Evolutionary conservation across 805 yeast genomes (phyloP).

Genomic region (Saturnispora hagleri): DNA sequence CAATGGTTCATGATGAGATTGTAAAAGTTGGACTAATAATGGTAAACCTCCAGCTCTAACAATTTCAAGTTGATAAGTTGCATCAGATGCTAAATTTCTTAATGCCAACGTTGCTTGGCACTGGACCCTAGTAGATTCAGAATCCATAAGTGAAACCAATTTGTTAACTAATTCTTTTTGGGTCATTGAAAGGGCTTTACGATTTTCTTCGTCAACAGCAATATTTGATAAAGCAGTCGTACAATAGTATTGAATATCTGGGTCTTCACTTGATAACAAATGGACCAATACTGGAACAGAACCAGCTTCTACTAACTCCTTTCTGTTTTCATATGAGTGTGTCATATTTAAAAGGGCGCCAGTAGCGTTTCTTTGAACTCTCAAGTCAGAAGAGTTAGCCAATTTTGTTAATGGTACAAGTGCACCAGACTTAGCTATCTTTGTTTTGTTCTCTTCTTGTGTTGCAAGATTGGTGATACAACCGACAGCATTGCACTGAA

Average conservation of each 20-base stretch:
- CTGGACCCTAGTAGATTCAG: slow-evolving; percentile 88
- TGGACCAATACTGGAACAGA: slow-evolving; percentile 95
- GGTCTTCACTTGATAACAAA: slow-evolving; percentile 73
- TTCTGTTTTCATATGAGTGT: slow-evolving; percentile 92
- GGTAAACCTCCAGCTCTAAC: slow-evolving; percentile 95
- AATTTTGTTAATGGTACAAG: slow-evolving; percentile 86
- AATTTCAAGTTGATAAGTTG: slow-evolving; percentile 90
- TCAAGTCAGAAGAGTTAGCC: slow-evolving; percentile 86
- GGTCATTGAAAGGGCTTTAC: slow-evolving; percentile 80
- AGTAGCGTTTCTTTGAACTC: slow-evolving; percentile 97
- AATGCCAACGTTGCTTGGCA: slow-evolving; percentile 97
- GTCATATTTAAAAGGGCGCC: slow-evolving; percentile 98
- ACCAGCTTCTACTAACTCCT: slow-evolving; percentile 93
- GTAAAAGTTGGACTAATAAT: slow-evolving; percentile 80
- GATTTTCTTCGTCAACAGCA: slow-evolving; percentile 90
- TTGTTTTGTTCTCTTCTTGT: slow-evolving; percentile 92
- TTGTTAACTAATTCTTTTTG: slow-evolving; percentile 89
- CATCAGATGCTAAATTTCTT: slow-evolving; percentile 92
- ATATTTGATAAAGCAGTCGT: slow-evolving; percentile 95
- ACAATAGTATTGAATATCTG: slow-evolving; percentile 97
- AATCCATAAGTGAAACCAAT: slow-evolving; percentile 85
- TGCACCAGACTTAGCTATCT: slow-evolving; percentile 95
- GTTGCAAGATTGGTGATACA: slow-evolving; percentile 97
- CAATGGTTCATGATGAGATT: slow-evolving; percentile 83
- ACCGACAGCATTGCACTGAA: slow-evolving; percentile 98